These are phyloP conservation scores for Maudiozyma saulgeensis DNA, from an alignment of 805 yeast genomes.

Conservation along the genomic window DNA sequence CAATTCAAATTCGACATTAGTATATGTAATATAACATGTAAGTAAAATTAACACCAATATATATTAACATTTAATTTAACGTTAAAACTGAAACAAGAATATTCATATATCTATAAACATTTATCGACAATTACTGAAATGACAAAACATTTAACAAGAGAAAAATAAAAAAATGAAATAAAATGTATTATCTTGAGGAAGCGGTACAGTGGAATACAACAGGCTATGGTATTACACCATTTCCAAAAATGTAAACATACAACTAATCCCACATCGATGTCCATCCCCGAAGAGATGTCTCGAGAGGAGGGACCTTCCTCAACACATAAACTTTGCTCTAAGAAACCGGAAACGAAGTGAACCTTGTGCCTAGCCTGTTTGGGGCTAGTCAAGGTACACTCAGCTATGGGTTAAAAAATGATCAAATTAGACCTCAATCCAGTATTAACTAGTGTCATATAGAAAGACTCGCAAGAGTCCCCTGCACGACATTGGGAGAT, in stretches of 20 bases:
- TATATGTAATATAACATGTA: background rate
- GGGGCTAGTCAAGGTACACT: constrained; percentile 30
- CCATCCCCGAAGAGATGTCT: constrained; percentile 1
- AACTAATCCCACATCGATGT: constrained; percentile 8
- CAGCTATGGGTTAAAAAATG: constrained; percentile 32
- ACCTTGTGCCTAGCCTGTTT: constrained; percentile 31
- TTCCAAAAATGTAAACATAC: constrained; percentile 25
- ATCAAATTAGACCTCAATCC: constrained; percentile 21
- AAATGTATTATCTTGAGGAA: constrained; percentile 28
- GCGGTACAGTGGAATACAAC: constrained; percentile 29
- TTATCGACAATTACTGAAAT: too few species aligned
- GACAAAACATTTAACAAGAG: background rate
- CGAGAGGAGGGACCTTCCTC: constrained; percentile 14
- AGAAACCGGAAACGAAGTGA: constrained; percentile 36
- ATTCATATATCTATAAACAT: too few species aligned
- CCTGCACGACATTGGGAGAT: constrained; percentile 6
- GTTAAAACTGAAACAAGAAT: too few species aligned
- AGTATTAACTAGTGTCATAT: constrained; percentile 28
- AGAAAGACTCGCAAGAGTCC: background rate
- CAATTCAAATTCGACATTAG: background rate
- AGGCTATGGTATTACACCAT: constrained; percentile 24
- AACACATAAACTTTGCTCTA: constrained; percentile 27
- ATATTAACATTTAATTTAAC: background rate
- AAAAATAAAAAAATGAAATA: background rate
- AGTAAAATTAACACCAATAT: background rate